These are phyloP conservation scores for Cladosporium oxysporum DNA, from an alignment of 2,329 filamentous ascomycete genomes.

Conservation along the genomic window DNA sequence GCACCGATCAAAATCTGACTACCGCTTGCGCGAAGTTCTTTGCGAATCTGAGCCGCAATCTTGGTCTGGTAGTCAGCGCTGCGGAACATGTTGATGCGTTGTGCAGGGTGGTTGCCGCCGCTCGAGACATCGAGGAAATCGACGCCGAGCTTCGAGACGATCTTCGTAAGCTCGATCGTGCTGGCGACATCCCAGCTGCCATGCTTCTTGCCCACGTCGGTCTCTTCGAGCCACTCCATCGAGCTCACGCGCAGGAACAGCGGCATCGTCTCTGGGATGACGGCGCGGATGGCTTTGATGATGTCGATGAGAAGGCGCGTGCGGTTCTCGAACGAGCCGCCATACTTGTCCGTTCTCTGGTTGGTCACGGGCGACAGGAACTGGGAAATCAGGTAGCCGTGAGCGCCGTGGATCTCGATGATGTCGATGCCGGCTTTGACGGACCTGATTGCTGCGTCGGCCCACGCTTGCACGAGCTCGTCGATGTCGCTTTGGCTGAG, in stretches of 20 bases:
- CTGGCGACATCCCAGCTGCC: slow-evolving; percentile 69
- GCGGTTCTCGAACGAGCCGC: slow-evolving; percentile 71
- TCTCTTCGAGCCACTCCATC: slow-evolving; percentile 71
- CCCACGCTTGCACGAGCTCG: slow-evolving; percentile 63
- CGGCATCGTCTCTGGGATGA: slow-evolving; percentile 66
- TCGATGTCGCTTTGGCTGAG: slow-evolving; percentile 64
- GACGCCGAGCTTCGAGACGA: slow-evolving; percentile 72
- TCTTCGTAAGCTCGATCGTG: slow-evolving; percentile 61
- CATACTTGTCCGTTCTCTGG: slow-evolving; percentile 66
- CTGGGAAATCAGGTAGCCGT: slow-evolving; percentile 72
- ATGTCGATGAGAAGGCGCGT: slow-evolving; percentile 67
- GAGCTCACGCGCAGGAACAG: slow-evolving; percentile 71
- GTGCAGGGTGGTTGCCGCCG: slow-evolving; percentile 66
- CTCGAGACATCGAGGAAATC: slow-evolving; percentile 85
- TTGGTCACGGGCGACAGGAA: slow-evolving; percentile 72
- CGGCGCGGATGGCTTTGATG: slow-evolving; percentile 54
- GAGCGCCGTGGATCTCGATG: slow-evolving; percentile 77
- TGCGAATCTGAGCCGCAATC: slow-evolving; percentile 50
- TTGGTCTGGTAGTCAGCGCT: slow-evolving; percentile 53
- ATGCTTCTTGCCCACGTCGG: slow-evolving; percentile 50
- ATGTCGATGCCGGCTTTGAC: slow-evolving; percentile 69
- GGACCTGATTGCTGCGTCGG: slow-evolving; percentile 57
- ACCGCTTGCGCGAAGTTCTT: slow-evolving; percentile 40
- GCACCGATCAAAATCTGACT: slow-evolving; percentile 52
- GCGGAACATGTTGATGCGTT: slow-evolving; percentile 44